phyloP scores from a whole-genome alignment of 2,329 filamentous ascomycete genomes.

The Aspergillus cejpii region DNA sequence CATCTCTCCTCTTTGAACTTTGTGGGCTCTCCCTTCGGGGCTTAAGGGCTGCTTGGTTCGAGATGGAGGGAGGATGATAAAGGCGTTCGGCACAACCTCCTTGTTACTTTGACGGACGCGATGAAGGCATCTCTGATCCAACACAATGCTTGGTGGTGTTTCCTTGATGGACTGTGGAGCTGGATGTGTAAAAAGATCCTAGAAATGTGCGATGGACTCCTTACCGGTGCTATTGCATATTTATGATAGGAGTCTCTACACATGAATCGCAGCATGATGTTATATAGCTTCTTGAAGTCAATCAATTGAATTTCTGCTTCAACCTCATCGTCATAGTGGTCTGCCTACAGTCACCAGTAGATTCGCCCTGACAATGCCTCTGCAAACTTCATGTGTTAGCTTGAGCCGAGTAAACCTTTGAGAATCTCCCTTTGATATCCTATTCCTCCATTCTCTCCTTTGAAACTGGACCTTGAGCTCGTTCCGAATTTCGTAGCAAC shows the following conservation, averaged over 20 bases:
- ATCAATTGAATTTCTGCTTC: not conserved
- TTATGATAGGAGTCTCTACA: conserved; percentile 14
- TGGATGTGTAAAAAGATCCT: conserved; percentile 8
- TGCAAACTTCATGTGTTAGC: too few relatives aligned
- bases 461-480: too few relatives aligned
- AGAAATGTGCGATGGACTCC: conserved; percentile 3
- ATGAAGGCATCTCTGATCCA: conserved; percentile 91
- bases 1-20: conserved; percentile 57
- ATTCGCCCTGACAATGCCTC: too few relatives aligned
- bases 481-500: too few relatives aligned
- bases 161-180: not conserved
- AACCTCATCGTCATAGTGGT: not conserved
- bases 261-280: not conserved
- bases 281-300: not conserved
- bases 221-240: not conserved
- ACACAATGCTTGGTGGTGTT: conserved; percentile 49
- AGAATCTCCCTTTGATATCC: too few relatives aligned
- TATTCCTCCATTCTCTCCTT: too few relatives aligned
- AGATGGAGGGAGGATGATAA: conserved; percentile 76
- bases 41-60: conserved; percentile 74
- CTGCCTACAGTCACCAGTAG: too few relatives aligned
- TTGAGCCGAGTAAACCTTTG: too few relatives aligned
- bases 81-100: conserved; percentile 98
- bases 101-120: conserved; percentile 96
- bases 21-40: conserved; percentile 71